These are phyloP conservation scores for Lentinus brumalis DNA, from an alignment of 768 basidiomycete species.

Conservation along the genomic window DNA sequence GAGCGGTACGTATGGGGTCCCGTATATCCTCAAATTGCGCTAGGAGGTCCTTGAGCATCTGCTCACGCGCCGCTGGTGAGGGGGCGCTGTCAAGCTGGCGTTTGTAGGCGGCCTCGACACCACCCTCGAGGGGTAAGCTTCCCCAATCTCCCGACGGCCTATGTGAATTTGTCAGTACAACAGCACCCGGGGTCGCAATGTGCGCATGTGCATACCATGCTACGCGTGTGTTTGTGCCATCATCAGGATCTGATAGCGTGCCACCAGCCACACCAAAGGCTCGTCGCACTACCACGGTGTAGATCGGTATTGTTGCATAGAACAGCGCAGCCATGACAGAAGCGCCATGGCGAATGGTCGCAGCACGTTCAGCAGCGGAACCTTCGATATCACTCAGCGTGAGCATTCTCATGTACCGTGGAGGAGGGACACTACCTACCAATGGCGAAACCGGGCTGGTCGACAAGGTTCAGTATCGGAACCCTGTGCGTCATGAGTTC, in stretches of 20 bases:
- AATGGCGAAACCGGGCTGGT: constrained; percentile 22
- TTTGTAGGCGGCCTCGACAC: constrained; percentile 23
- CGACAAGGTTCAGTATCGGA: constrained; percentile 19
- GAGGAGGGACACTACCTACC: background rate
- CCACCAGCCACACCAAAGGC: constrained; percentile 21
- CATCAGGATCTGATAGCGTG: constrained; percentile 15
- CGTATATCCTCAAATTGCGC: constrained; percentile 21
- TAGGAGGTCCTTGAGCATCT: constrained; percentile 19
- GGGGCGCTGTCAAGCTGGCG: constrained; percentile 15
- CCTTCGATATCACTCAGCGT: background rate
- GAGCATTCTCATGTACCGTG: no score
- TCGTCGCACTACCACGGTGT: constrained; percentile 17
- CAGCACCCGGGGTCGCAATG: background rate
- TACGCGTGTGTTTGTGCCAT: constrained; percentile 16
- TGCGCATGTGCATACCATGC: constrained; percentile 13
- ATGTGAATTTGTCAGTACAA: background rate
- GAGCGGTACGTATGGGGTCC: constrained; percentile 13
- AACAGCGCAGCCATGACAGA: constrained; percentile 20
- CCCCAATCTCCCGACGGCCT: constrained; percentile 26
- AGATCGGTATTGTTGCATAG: constrained; percentile 14
- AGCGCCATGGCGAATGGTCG: constrained; percentile 17
- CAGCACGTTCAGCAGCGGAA: constrained; percentile 17
- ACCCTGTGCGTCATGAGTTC: constrained; percentile 1
- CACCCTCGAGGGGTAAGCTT: constrained; percentile 21
- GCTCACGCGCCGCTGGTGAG: constrained; percentile 12